Base-by-base conservation (phyloP, 179 eudicot species). In the Heliamphora pulchella region DNA sequence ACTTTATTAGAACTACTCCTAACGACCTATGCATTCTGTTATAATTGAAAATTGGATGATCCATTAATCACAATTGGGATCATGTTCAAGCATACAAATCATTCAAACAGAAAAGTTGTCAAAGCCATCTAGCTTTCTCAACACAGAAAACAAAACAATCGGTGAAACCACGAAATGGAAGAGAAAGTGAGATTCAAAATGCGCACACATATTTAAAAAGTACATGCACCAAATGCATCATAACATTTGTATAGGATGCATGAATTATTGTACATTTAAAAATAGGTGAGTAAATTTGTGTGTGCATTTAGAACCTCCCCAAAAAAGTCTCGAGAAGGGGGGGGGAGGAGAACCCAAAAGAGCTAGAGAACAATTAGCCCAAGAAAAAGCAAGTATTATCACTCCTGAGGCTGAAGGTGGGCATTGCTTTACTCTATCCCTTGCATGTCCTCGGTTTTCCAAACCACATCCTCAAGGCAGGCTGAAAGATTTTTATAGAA, bases 381-480 rank as follows among this genome's bases (percentile, higher is more conserved):
- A 5, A 14, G 17, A 71, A 48, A 18, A 8, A 8, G 55, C 11
- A n/a, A 9, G 3, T 50, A 50, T 48, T 50, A 18, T 18, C 39
- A 50, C 14, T 18, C 48, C 15, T 57, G 13, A 55, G n/a, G n/a
- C n/a, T n/a, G n/a, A n/a, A n/a, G 48, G 11, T 48, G 18, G 68
- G 41, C 44, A 63, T 15, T 50, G 46, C 17, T 57, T 76, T 79
- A 79, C 73, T 78, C 78, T 68, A 39, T 73, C 48, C 71, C 83
- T 77, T 89, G 88, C 99, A 91, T 87, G 65, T 95, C 95, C 58
- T 95, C 97, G 0, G 98, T 92, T 91, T 94, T 96, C 99, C 99
- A 96, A 14, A 96, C 99, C 43, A 96, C 97, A 78, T 92, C 96
- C 74, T 91, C 84, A 3, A 96, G 91, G 83, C 94, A 80, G 80